A percentile compares a stretch with the other conserved stretches of the same genome.
Conservation (phyloP, 225 moss, liverwort and hornwort genomes). For the Asterella californica region DNA sequence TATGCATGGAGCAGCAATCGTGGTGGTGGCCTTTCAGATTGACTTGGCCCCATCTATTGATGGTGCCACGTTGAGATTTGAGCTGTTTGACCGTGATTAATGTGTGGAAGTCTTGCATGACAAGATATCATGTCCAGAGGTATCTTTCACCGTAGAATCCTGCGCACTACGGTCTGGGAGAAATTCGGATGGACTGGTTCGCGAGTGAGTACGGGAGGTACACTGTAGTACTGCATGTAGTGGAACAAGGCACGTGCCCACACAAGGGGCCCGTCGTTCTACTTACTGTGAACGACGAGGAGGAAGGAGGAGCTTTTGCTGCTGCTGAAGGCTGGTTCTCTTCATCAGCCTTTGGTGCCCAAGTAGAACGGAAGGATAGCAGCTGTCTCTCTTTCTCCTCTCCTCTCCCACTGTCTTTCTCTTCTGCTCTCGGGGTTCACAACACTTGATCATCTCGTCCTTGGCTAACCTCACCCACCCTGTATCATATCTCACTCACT, state of each 20-base stretch:
- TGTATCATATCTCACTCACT: background rate
- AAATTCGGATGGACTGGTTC: background rate
- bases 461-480: background rate
- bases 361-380: background rate
- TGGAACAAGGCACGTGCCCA: slow-evolving; percentile 13
- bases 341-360: background rate
- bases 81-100: slow-evolving; percentile 11
- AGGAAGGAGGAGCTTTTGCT: background rate
- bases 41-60: slow-evolving; percentile 9
- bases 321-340: background rate
- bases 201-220: background rate
- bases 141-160: slow-evolving; percentile 16
- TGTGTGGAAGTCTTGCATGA: background rate
- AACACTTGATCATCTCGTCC: slow-evolving; percentile 12
- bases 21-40: slow-evolving; percentile 6
- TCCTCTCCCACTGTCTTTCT: background rate
- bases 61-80: slow-evolving; percentile 10
- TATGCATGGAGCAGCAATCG: slow-evolving; percentile 8
- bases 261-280: background rate
- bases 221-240: slow-evolving; percentile 1
- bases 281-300: background rate
- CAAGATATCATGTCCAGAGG: slow-evolving; percentile 10
- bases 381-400: background rate
- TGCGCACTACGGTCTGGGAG: background rate
- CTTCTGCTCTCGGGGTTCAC: background rate